Evolutionary conservation across 2,329 filamentous ascomycete species (phyloP).

Genomic region (Cladophialophora yegresii): DNA sequence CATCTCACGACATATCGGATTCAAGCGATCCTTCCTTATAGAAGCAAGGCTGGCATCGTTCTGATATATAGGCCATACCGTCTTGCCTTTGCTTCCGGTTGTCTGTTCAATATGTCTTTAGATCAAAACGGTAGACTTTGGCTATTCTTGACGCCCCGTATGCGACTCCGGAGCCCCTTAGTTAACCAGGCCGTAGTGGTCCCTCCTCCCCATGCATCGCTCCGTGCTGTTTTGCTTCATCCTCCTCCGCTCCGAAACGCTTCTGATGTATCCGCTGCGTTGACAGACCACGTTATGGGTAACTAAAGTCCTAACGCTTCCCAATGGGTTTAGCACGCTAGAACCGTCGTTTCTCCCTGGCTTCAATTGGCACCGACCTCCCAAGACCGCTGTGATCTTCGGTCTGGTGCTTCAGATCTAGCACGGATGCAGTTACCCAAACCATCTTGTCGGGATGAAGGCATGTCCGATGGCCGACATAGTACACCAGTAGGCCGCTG

Average conservation of each 20-base stretch:
- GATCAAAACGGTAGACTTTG: not conserved
- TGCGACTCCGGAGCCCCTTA: slow-evolving; percentile 12
- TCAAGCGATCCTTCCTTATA: not conserved
- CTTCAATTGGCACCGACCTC: slow-evolving; percentile 9
- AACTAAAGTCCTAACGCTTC: slow-evolving; percentile 13
- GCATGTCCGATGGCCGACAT: slow-evolving; percentile 25
- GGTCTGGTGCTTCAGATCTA: not conserved
- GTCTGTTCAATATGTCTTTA: not conserved
- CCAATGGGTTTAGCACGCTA: slow-evolving; percentile 5
- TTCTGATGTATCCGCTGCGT: slow-evolving; percentile 11
- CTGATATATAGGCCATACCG: not conserved
- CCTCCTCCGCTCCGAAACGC: slow-evolving; percentile 3
- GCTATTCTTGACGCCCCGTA: not conserved
- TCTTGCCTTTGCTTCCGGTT: not conserved
- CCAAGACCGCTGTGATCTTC: slow-evolving; percentile 13
- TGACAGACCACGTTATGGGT: not conserved
- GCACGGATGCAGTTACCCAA: slow-evolving; percentile 6
- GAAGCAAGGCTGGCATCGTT: not conserved
- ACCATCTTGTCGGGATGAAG: slow-evolving; percentile 9
- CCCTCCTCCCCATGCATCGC: slow-evolving; percentile 6
- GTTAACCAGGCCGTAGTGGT: slow-evolving; percentile 2
- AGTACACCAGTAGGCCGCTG: not conserved
- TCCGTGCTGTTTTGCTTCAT: not conserved
- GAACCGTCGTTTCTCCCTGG: slow-evolving; percentile 1
- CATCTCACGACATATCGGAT: not conserved